phyloP scores from a whole-genome alignment of 805 yeast genomes.

The Yamadazyma endophytica region DNA sequence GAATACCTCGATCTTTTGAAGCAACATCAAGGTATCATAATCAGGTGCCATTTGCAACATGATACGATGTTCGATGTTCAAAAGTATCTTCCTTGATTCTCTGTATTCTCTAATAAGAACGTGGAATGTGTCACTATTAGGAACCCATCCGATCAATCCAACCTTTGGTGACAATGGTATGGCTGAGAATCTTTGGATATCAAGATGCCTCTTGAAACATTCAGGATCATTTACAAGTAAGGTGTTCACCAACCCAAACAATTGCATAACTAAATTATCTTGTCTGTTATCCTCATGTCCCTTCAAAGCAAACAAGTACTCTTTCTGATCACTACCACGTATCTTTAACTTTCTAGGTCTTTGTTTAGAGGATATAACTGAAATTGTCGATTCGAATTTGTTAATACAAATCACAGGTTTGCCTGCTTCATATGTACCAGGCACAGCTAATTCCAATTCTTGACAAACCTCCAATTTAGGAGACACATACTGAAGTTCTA shows the following conservation, averaged over 20 bases:
- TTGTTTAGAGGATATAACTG: slow-evolving; percentile 92
- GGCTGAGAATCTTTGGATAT: slow-evolving; percentile 87
- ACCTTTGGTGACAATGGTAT: slow-evolving; percentile 95
- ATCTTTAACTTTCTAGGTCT: slow-evolving; percentile 83
- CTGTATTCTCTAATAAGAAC: slow-evolving; percentile 88
- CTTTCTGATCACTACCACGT: slow-evolving; percentile 88
- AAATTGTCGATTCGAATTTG: slow-evolving; percentile 74
- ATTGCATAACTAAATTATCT: slow-evolving; percentile 95
- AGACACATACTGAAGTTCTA: slow-evolving; percentile 90
- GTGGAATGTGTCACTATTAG: slow-evolving; percentile 95
- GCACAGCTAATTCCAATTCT: slow-evolving; percentile 83
- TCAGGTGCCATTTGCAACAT: slow-evolving; percentile 98
- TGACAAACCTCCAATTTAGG: slow-evolving; percentile 78
- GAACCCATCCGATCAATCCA: slow-evolving; percentile 97
- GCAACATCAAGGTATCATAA: slow-evolving; percentile 80
- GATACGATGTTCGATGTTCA: slow-evolving; percentile 91
- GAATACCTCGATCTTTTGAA: slow-evolving; percentile 95
- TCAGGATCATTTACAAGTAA: slow-evolving; percentile 86
- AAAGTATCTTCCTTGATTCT: slow-evolving; percentile 80
- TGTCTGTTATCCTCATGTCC: slow-evolving; percentile 99
- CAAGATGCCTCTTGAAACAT: slow-evolving; percentile 92
- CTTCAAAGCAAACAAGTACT: slow-evolving; percentile 75
- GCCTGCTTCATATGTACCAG: slow-evolving; percentile 89
- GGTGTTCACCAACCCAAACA: slow-evolving; percentile 93
- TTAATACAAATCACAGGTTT: slow-evolving; percentile 70